Conservation (phyloP, 768 basidiomycete species). For the Gloeopeniophorella convolvens region DNA sequence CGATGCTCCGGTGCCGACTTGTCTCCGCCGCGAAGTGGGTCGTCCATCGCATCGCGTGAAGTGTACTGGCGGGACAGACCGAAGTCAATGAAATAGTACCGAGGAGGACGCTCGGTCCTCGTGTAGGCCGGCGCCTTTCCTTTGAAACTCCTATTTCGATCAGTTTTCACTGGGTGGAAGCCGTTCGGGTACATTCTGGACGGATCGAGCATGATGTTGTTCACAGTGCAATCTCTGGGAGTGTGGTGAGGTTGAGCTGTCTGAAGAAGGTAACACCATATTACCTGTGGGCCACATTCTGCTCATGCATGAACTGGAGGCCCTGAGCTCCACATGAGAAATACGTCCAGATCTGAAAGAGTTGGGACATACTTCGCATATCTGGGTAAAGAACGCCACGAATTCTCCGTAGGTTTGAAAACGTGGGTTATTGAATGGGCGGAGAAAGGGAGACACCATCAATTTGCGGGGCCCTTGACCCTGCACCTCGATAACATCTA, state of each 20-base stretch:
- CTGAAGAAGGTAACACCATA: slow-evolving; percentile 10
- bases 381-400: slow-evolving; percentile 22
- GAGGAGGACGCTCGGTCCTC: slow-evolving; percentile 26
- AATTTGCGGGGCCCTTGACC: slow-evolving; percentile 1
- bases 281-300: slow-evolving; percentile 27
- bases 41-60: slow-evolving; percentile 25
- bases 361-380: slow-evolving; percentile 15
- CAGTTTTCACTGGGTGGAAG: slow-evolving; percentile 23
- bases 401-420: slow-evolving; percentile 23
- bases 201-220: slow-evolving; percentile 27
- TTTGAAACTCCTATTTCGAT: slow-evolving; percentile 21
- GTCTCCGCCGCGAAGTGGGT: slow-evolving; percentile 36
- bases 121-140: slow-evolving; percentile 24
- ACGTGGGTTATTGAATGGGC: slow-evolving; percentile 23
- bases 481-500: slow-evolving; percentile 25
- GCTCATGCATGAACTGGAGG: slow-evolving; percentile 23
- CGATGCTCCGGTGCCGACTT: slow-evolving; percentile 32
- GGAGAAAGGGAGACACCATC: slow-evolving; percentile 25
- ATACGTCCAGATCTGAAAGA: slow-evolving; percentile 13
- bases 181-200: slow-evolving; percentile 22
- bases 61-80: slow-evolving; percentile 30
- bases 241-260: not conserved
- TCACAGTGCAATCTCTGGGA: slow-evolving; percentile 11
- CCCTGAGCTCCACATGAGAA: slow-evolving; percentile 12
- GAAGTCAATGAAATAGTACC: slow-evolving; percentile 34